Percentiles rank a stretch among this genome's conserved stretches.
phyloP scores from a whole-genome alignment of 129 eudicot species.

The Oenanthe sinensis region DNA sequence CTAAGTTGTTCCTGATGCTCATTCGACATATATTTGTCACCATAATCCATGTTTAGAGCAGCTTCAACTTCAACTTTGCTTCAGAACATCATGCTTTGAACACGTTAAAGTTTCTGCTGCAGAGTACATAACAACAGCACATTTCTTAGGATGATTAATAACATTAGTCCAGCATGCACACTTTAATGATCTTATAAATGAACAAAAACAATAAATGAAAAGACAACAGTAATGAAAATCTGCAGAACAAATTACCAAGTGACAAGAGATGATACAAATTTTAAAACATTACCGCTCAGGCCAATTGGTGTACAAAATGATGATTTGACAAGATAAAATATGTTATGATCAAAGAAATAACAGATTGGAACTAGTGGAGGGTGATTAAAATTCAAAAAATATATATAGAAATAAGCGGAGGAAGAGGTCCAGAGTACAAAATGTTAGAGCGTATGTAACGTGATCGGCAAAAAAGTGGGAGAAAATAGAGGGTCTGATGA shows the following conservation, averaged over 20 bases:
- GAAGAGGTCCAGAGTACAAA: background rate
- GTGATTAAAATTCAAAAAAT: too few relatives aligned
- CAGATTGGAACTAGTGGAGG: too few relatives aligned
- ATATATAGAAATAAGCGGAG: background rate
- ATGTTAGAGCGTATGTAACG: background rate
- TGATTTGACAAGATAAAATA: background rate
- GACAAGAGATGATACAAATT: background rate
- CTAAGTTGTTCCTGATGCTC: conserved; percentile 52
- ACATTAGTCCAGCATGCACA: too few relatives aligned
- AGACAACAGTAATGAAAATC: background rate
- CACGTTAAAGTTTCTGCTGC: background rate
- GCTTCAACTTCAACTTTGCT: background rate
- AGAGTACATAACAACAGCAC: background rate
- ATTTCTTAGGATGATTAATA: background rate
- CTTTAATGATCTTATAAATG: too few relatives aligned
- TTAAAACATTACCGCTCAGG: background rate
- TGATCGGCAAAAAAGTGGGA: background rate
- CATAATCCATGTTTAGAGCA: conserved; percentile 38
- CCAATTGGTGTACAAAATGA: background rate
- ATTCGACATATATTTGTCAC: conserved; percentile 27
- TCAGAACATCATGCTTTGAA: background rate
- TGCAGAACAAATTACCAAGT: background rate
- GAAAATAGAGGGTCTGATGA: background rate
- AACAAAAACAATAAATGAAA: background rate
- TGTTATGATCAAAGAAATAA: background rate